Evolutionary conservation across 805 yeast species (phyloP).

Genomic region (Wickerhamomyces mucosus): DNA sequence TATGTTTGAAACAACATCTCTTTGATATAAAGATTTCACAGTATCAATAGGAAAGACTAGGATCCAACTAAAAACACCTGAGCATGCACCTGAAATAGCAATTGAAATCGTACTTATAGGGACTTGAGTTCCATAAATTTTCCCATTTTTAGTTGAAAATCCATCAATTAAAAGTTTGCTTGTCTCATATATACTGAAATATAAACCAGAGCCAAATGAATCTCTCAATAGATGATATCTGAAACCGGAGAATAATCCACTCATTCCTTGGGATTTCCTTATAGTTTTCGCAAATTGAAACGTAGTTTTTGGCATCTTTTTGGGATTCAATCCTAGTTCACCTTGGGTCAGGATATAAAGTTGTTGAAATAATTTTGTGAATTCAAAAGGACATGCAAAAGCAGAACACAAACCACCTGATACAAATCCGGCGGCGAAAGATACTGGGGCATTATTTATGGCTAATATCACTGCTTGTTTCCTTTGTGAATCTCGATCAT

Average conservation of each 20-base stretch:
- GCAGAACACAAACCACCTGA: conserved; percentile 58
- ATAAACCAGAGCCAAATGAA: conserved; percentile 59
- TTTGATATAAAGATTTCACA: conserved; percentile 63
- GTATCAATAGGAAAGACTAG: conserved; percentile 77
- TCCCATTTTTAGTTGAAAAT: conserved; percentile 17
- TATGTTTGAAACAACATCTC: conserved; percentile 64
- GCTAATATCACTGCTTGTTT: conserved; percentile 11
- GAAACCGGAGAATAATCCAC: conserved; percentile 67
- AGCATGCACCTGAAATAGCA: conserved; percentile 66
- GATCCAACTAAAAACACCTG: conserved; percentile 72
- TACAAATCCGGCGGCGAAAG: conserved; percentile 47
- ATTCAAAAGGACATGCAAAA: conserved; percentile 79
- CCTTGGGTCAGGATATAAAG: conserved; percentile 35
- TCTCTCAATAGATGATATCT: conserved; percentile 62
- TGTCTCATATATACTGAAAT: conserved; percentile 69
- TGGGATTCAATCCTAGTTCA: conserved; percentile 22
- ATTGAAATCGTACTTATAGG: conserved; percentile 33
- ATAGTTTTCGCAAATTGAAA: conserved; percentile 43
- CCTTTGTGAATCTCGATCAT: conserved; percentile 5
- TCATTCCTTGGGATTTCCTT: conserved; percentile 45
- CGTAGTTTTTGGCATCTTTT: conserved; percentile 26
- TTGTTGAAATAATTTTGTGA: conserved; percentile 75
- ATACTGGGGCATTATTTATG: conserved; percentile 33
- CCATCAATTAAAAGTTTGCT: conserved; percentile 40
- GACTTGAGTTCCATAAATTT: conserved; percentile 22